Evolutionary conservation across 1,139 yeast genomes (phyloP).

Genomic region (Saccharomycopsis hybrid): DNA sequence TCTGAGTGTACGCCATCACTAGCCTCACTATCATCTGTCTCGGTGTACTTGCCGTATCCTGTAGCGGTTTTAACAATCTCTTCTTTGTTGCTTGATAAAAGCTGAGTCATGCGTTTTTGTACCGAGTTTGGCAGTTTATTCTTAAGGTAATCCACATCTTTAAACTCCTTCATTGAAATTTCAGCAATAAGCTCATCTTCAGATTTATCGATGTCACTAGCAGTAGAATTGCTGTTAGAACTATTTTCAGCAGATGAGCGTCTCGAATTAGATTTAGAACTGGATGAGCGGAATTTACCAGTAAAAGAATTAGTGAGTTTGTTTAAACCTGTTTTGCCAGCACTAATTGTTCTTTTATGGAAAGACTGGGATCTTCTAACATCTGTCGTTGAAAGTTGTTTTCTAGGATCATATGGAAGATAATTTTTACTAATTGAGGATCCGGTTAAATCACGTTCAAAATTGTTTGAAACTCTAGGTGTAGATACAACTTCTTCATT

Average conservation of each 20-base stretch:
- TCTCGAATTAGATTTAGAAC: background rate
- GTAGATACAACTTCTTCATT: background rate
- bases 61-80: constrained; percentile 53
- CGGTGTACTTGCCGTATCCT: constrained; percentile 74
- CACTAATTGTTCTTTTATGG: constrained; percentile 19
- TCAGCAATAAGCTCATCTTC: constrained; percentile 20
- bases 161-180: constrained; percentile 19
- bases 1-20: background rate
- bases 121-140: constrained; percentile 35
- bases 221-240: background rate
- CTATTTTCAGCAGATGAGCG: background rate
- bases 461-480: background rate
- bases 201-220: constrained; percentile 33
- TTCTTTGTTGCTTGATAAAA: constrained; percentile 42
- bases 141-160: constrained; percentile 17
- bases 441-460: background rate
- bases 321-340: constrained; percentile 16
- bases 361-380: constrained; percentile 11
- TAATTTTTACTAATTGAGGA: no score
- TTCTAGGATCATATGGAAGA: background rate
- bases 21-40: constrained; percentile 21
- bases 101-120: constrained; percentile 61
- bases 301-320: constrained; percentile 19
- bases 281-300: constrained; percentile 19
- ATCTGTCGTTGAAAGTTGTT: constrained; percentile 2